Evolutionary conservation across 768 basidiomycete species (phyloP), one percentile per base, ranked within the genome.

Genomic region (Phlebiopsis gigantea): DNA sequence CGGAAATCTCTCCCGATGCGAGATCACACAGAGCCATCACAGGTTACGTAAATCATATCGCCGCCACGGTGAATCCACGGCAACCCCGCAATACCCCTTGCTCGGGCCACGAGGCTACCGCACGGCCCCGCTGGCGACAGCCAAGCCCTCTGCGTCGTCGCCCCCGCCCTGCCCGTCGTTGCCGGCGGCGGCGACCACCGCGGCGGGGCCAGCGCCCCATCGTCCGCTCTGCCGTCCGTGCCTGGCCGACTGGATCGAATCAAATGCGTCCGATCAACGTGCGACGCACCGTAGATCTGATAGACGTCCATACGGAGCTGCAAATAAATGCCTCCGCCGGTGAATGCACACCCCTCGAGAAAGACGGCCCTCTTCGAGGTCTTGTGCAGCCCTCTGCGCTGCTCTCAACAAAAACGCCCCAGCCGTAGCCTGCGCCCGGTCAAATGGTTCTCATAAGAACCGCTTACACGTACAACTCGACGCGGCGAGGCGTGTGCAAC

Each of bases 1-100:
- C 53, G 65, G 67, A 62, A 65, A 68, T 66, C 67, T 68, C 56
- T 55, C 67, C 67, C 67, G 67, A 68, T 68, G 43, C 44, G 22
- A 46, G 43, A 46, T 55, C 58, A 61, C 61, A 57, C 34, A 63
- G 65, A 65, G 63, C 63, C 57, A 54, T 58, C 52, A 34, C 30
- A 28, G n/a, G 26, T 59, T 59, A 59, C 53, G 58, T 59, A 67
- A 51, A 56, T 58, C 60, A 57, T 61, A 62, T 61, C 54, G 50
- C 59, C 61, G 59, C 62, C 59, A 61, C 63, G 65, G 62, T 60
- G 65, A 66, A 63, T 66, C 65, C 57, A 49, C 62, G 61, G 63
- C 57, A 56, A 61, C 62, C 58, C 58, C 64, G 57, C 63, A 46
- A 46, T 21, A 28, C 30, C 52, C 30, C 54, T 47, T 19, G 15